Base-by-base conservation (phyloP, 345 rosid species). In the Capsella bursapastoris region DNA sequence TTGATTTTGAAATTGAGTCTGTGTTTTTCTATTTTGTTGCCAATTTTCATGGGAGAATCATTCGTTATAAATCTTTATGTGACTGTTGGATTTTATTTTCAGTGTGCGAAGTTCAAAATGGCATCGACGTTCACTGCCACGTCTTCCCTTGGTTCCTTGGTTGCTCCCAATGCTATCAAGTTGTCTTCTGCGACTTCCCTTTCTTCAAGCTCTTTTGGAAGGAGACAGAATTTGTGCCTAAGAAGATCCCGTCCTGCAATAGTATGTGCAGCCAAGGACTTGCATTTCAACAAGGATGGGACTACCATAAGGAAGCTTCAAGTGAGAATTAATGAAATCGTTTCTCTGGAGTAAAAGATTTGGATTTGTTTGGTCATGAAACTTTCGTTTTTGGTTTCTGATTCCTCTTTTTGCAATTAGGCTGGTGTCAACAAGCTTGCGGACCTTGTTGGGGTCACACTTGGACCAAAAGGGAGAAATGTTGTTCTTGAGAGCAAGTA, bases 401-500 rank as follows among this genome's bases (percentile, higher is more conserved):
- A 59, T 59, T 59, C 3, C 1, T 18, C 0, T 9, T 3, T 59
- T 37, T 38, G 52, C 71, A 38, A 48, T 64, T 82, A 90, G 99
- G 86, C 73, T 53, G 99, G 99, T 74, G 99, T 92, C 22, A 95
- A 95, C 86, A 92, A 90, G 84, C 99, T 95, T 48, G 99, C 99
- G 2, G 98, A 95, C 82, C 78, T 95, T 56, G 99, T 95, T 64
- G 98, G 99, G 64, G 99, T 92, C 62, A 95, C 98, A 12, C 96
- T 90, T 64, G 99, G 98, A 63, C 99, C 98, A 1, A 90, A 92
- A 74, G 98, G 99, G 43, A 81, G 99, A 69, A 95, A 95, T 79
- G 99, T 92, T 80, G 99, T 95, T 65, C 91, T 95, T 8, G 99
- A 95, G 82, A 95, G 97, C 91, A 95, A 92, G 79, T 92, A 96